Base-by-base conservation (phyloP, 116 monocot species). In the Iris pallida region DNA sequence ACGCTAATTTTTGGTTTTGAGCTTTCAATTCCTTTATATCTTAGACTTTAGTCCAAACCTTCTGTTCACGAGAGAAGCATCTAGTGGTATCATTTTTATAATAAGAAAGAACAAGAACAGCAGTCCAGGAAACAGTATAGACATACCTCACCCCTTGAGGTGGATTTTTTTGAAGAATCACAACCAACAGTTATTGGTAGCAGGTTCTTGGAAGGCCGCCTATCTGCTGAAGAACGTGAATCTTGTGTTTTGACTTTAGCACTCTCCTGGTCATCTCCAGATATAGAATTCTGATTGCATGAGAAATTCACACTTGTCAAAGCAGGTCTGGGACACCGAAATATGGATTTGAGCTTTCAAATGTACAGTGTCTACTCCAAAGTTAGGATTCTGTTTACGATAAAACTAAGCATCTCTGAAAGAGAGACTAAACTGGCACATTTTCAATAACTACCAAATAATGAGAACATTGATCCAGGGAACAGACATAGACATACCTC, bases 71-170 rank as follows among this genome's bases (percentile, higher is more conserved):
- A 3, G 8, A 30, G 2, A 30, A 10, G 45, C 16, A 45, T 42
- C 20, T 52, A 48, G 7, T 12, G 59, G 6, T 66, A 10, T 13
- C 14, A 30, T 9, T 47, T 55, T 19, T 52, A 44, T 61, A 14
- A 42, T 42, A 42, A 61, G 61, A 12, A 6, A 57, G 19, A 56
- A 20, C 17, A 6, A 59, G 30, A 30, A 30, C 30, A 30, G 30
- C 30, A 30, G 30, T 30, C 30, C 30, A 30, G 30, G 30, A 30
- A 30, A 30, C 30, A 30, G 40, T 30, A 78, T 7, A 71, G 19
- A 46, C 20, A 59, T 80, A 87, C 82, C 80, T 84, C 79, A 17
- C 46, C 41, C 79, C 46, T 78, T n/a, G 73, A 57, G 73, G 65
- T 59, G 3, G 47, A 61, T 47, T 71, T 82, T 60, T 73, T 87